Conservation (phyloP, 176 grass and related monocot genomes). For the Carex cristatella region DNA sequence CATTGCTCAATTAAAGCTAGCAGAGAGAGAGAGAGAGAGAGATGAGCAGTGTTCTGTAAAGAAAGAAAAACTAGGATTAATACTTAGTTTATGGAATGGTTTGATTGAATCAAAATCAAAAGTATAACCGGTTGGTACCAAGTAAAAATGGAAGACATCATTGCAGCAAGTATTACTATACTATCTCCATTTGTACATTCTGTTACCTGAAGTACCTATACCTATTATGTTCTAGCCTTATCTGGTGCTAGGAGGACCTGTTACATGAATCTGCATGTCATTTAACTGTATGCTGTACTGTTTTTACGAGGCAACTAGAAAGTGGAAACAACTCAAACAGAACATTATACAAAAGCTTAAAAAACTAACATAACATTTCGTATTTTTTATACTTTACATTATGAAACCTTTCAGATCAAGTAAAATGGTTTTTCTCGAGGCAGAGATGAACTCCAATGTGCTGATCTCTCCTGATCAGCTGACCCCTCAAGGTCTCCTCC, state of each 20-base stretch:
- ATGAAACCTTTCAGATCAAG: slow-evolving; percentile 26
- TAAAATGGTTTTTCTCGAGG: slow-evolving; percentile 78
- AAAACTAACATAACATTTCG: not conserved
- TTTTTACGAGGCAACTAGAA: not conserved
- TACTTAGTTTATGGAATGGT: not conserved
- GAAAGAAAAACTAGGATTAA: too few species aligned
- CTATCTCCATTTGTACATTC: not conserved
- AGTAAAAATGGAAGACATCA: not conserved
- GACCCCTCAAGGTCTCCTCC: slow-evolving; percentile 53
- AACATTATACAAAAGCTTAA: not conserved
- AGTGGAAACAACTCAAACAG: not conserved
- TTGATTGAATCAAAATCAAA: not conserved
- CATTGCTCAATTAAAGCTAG: too few species aligned
- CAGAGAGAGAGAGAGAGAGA: too few species aligned
- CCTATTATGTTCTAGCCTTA: not conserved
- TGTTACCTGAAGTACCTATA: not conserved
- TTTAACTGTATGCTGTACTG: not conserved
- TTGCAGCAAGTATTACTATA: not conserved
- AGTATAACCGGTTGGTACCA: not conserved
- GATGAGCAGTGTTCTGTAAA: too few species aligned
- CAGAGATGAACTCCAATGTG: slow-evolving; percentile 81
- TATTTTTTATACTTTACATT: not conserved
- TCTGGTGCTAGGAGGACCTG: not conserved
- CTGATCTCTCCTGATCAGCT: slow-evolving; percentile 65
- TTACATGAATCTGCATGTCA: not conserved